phyloP scores from a whole-genome alignment of 2,329 filamentous ascomycete species.

The Bipolaris zeicola region DNA sequence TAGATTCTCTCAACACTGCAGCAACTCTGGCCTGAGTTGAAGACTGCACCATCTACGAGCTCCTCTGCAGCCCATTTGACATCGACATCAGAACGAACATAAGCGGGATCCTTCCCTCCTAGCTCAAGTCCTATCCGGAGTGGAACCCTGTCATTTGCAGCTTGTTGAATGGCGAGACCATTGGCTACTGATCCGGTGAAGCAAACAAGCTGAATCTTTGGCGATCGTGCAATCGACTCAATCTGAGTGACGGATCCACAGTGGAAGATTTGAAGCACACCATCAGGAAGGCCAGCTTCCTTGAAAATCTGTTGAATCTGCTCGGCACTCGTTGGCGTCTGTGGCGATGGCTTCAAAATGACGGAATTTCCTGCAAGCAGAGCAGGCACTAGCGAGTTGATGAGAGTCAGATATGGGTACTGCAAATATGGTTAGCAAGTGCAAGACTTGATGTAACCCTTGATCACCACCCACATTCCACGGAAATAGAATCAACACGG shows the following conservation, averaged over 20 bases:
- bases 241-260: slow-evolving; percentile 78
- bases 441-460: slow-evolving; percentile 8
- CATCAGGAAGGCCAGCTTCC: slow-evolving; percentile 78
- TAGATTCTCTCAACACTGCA: slow-evolving; percentile 93
- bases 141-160: slow-evolving; percentile 77
- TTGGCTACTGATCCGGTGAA: slow-evolving; percentile 94
- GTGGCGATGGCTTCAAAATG: slow-evolving; percentile 91
- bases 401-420: slow-evolving; percentile 93
- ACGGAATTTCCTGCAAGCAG: slow-evolving; percentile 88
- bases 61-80: slow-evolving; percentile 89
- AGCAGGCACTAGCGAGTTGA: slow-evolving; percentile 93
- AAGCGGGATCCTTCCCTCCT: slow-evolving; percentile 93
- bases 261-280: slow-evolving; percentile 92
- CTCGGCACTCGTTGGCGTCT: slow-evolving; percentile 91
- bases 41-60: slow-evolving; percentile 93
- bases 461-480: slow-evolving; percentile 79
- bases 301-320: slow-evolving; percentile 77
- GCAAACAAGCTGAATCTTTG: slow-evolving; percentile 79
- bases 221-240: slow-evolving; percentile 77
- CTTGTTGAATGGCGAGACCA: slow-evolving; percentile 82
- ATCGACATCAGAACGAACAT: slow-evolving; percentile 84
- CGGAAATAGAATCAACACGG: slow-evolving; percentile 86
- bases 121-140: slow-evolving; percentile 89
- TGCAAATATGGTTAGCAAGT: slow-evolving; percentile 48
- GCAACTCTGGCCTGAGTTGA: slow-evolving; percentile 98